These are phyloP conservation scores for Solanum etuberosum DNA, from an alignment of 257 asterid species.

Conservation along the genomic window DNA sequence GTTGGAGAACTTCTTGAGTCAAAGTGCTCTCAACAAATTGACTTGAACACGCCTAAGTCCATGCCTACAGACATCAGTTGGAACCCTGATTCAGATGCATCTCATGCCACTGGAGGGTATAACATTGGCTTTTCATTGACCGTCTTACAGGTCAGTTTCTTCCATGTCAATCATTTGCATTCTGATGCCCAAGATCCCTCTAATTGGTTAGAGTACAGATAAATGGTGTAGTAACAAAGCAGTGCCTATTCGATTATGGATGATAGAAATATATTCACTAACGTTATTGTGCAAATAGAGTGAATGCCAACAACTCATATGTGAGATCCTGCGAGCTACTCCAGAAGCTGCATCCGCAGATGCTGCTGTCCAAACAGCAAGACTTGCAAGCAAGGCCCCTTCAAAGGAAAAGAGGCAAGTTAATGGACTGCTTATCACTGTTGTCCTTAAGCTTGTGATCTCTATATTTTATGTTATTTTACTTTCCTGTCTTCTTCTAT, in stretches of 20 bases:
- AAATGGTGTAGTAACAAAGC: background rate
- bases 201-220: background rate
- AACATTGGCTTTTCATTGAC: constrained; percentile 81
- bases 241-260: background rate
- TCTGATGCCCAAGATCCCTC: background rate
- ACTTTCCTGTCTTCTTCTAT: background rate
- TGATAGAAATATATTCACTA: background rate
- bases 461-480: background rate
- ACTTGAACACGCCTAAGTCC: constrained; percentile 82
- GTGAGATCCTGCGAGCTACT: constrained; percentile 98
- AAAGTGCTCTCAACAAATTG: constrained; percentile 76
- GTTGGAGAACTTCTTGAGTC: constrained; percentile 96
- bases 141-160: constrained; percentile 69
- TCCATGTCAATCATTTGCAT: constrained; percentile 9
- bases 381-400: constrained; percentile 83
- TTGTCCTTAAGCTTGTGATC: constrained; percentile 2
- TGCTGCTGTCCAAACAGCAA: constrained; percentile 95
- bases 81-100: constrained; percentile 76
- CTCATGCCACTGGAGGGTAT: constrained; percentile 88
- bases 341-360: constrained; percentile 99
- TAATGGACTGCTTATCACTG: constrained; percentile 7
- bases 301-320: constrained; percentile 97
- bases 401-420: constrained; percentile 91
- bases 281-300: constrained; percentile 41
- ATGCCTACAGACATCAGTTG: constrained; percentile 63